These are phyloP conservation scores for Lycium ferocissimum DNA, from an alignment of 257 asterid species.

Conservation along the genomic window DNA sequence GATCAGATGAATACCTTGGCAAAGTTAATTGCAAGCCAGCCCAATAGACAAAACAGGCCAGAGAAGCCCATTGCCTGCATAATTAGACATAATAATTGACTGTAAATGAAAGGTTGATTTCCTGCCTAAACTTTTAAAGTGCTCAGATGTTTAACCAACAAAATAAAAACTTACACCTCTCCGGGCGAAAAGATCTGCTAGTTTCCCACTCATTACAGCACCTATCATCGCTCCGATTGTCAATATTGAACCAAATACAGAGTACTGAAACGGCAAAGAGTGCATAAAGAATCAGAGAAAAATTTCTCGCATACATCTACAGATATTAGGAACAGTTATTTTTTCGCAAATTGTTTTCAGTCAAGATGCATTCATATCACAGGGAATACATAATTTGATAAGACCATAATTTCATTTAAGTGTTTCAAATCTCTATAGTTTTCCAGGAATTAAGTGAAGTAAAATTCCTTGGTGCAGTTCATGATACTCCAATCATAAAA, in stretches of 20 bases:
- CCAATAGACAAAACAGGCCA: conserved; percentile 60
- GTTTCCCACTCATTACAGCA: conserved; percentile 80
- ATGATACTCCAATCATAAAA: not conserved
- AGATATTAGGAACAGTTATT: no score
- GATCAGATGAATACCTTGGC: conserved; percentile 55
- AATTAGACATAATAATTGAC: conserved; percentile 26
- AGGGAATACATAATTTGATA: not conserved
- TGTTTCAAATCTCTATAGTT: not conserved
- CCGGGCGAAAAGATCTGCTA: conserved; percentile 83
- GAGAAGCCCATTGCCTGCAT: conserved; percentile 87
- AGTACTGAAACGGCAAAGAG: conserved; percentile 55
- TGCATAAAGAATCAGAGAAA: not conserved
- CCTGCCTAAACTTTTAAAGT: not conserved
- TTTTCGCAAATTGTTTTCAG: not conserved
- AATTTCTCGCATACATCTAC: not conserved
- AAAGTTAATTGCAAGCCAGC: conserved; percentile 79
- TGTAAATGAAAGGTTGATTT: not conserved
- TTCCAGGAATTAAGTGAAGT: not conserved
- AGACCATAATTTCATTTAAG: not conserved
- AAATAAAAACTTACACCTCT: conserved; percentile 62
- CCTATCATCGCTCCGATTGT: conserved; percentile 94
- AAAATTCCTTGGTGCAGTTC: not conserved
- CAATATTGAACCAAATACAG: conserved; percentile 84
- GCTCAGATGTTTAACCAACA: conserved; percentile 17
- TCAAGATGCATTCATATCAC: not conserved